These are phyloP conservation scores for Cryphonectria nitschkei DNA, from an alignment of 2,329 filamentous ascomycete species.

Conservation along the genomic window DNA sequence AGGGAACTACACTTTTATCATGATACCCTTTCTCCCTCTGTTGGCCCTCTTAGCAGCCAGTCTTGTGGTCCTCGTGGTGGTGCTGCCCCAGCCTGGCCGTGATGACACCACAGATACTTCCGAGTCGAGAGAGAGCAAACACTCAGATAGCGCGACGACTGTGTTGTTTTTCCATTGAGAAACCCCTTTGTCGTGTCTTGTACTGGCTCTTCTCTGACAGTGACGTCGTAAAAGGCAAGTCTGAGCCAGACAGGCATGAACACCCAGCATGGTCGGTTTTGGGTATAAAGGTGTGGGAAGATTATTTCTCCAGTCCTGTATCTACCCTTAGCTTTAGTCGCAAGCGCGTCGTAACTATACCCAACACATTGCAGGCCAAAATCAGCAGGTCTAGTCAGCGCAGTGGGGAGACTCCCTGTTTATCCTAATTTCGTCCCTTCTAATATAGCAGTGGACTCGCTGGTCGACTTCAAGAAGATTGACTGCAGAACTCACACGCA, in stretches of 20 bases:
- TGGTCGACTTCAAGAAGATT: background rate
- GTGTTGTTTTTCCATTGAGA: constrained; percentile 52
- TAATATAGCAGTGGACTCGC: background rate
- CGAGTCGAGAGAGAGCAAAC: constrained; percentile 51
- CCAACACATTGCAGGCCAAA: background rate
- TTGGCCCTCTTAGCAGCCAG: background rate
- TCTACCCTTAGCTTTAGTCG: no score
- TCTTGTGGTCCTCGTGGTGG: background rate
- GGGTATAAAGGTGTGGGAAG: background rate
- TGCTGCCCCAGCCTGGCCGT: constrained; percentile 48
- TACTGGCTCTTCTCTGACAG: constrained; percentile 35
- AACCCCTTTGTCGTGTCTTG: constrained; percentile 47
- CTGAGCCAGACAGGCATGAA: constrained; percentile 37
- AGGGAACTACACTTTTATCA: constrained; percentile 66
- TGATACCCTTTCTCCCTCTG: constrained; percentile 36
- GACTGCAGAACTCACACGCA: background rate
- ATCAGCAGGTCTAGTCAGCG: background rate
- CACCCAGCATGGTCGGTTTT: background rate
- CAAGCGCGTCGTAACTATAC: no score
- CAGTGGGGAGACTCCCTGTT: background rate
- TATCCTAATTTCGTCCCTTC: background rate
- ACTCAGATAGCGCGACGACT: constrained; percentile 32
- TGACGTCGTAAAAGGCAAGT: constrained; percentile 45
- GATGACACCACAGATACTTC: constrained; percentile 80
- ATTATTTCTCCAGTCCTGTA: no score